These are phyloP conservation scores for Talaromyces sp. DNA, from an alignment of 2,329 filamentous ascomycete species.

Conservation along the genomic window DNA sequence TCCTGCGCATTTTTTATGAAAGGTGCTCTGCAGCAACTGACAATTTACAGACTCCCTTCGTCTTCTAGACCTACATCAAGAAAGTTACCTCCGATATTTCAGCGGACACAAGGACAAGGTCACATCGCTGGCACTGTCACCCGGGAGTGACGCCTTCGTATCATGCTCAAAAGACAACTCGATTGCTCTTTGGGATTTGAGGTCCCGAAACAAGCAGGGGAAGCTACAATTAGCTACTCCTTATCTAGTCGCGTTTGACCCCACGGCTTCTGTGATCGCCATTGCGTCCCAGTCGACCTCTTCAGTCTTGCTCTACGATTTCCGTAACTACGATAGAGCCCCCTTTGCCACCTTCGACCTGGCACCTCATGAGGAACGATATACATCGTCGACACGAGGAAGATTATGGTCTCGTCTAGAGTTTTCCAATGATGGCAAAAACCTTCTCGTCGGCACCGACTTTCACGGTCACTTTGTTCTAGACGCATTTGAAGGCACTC, in stretches of 20 bases:
- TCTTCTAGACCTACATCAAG: conserved; percentile 84
- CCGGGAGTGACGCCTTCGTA: conserved; percentile 82
- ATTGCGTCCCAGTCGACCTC: conserved; percentile 77
- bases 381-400: conserved; percentile 43
- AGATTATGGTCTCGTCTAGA: conserved; percentile 78
- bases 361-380: conserved; percentile 49
- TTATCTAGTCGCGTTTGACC: conserved; percentile 83
- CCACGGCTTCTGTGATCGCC: conserved; percentile 85
- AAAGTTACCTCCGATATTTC: conserved; percentile 94
- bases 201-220: conserved; percentile 72
- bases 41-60: conserved; percentile 59
- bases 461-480: conserved; percentile 82
- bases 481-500: conserved; percentile 80
- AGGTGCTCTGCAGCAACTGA: conserved; percentile 1
- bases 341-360: conserved; percentile 86
- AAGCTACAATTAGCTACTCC: conserved; percentile 74
- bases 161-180: conserved; percentile 89
- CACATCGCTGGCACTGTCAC: conserved; percentile 76
- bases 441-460: conserved; percentile 75
- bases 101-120: conserved; percentile 81
- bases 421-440: conserved; percentile 94
- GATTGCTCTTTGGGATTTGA: conserved; percentile 82
- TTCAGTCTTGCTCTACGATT: conserved; percentile 81
- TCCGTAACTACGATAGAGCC: conserved; percentile 86
- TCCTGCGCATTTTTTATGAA: background rate